phyloP scores from a whole-genome alignment of 345 rosid genomes.

The Isatis tinctoria region DNA sequence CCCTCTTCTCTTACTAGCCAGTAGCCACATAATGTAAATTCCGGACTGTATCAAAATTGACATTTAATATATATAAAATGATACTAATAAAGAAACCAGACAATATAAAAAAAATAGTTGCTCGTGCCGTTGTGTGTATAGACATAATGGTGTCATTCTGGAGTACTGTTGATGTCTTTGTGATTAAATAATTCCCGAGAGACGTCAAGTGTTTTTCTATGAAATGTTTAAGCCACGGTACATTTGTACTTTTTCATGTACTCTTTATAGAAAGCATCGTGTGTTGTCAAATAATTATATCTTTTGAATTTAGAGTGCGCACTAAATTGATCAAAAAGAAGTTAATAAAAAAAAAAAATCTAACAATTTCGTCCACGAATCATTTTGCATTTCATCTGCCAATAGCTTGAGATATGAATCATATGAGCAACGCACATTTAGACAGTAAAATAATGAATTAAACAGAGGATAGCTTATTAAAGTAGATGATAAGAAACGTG shows the following conservation, averaged over 20 bases:
- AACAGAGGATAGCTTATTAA: constrained; percentile 24
- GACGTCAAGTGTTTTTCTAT: constrained; percentile 8
- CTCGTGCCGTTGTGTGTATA: constrained; percentile 22
- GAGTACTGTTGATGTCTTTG: constrained; percentile 13
- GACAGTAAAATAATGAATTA: not conserved
- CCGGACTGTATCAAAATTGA: not conserved
- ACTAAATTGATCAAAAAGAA: not conserved
- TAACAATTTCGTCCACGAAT: constrained; percentile 9
- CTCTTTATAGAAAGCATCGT: constrained; percentile 11
- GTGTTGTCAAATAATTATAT: not conserved
- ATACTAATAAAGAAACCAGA: not conserved
- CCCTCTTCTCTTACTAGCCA: not conserved
- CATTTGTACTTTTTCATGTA: constrained; percentile 28
- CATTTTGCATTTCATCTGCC: constrained; percentile 3
- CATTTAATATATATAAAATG: not conserved
- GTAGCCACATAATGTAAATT: not conserved
- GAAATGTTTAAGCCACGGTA: constrained; percentile 12
- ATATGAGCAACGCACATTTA: not conserved
- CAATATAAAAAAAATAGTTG: constrained; percentile 19
- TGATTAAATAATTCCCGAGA: constrained; percentile 3
- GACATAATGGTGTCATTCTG: constrained; percentile 33
- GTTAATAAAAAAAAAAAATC: not conserved
- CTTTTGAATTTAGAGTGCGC: constrained; percentile 22
- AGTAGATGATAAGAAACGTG: constrained; percentile 32
- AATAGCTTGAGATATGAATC: not conserved